Conservation (phyloP, 768 basidiomycete genomes). For the Calvatia gigantea region DNA sequence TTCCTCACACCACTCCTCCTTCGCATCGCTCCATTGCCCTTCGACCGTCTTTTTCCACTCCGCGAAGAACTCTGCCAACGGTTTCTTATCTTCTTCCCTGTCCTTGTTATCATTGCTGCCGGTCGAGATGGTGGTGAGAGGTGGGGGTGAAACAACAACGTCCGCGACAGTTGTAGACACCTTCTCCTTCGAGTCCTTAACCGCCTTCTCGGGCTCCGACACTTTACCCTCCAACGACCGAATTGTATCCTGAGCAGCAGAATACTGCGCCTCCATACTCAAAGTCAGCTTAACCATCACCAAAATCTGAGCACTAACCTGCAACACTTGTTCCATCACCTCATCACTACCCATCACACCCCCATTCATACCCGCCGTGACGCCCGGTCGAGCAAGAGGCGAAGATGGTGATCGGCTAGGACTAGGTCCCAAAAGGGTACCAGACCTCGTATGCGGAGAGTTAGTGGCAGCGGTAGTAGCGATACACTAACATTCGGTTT, state of each 20-base stretch:
- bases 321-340: constrained; percentile 56
- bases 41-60: constrained; percentile 82
- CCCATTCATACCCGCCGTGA: background rate
- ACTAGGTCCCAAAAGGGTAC: constrained; percentile 5
- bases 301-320: constrained; percentile 73
- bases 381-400: constrained; percentile 22
- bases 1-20: constrained; percentile 82
- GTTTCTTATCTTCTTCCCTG: constrained; percentile 16
- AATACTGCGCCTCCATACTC: constrained; percentile 74
- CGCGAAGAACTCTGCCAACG: constrained; percentile 49
- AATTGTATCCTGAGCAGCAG: constrained; percentile 74
- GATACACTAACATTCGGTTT: too few relatives aligned
- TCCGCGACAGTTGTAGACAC: too few relatives aligned
- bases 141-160: background rate
- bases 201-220: constrained; percentile 58
- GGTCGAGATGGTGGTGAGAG: background rate
- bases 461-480: background rate
- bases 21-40: constrained; percentile 71
- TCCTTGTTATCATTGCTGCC: too few relatives aligned
- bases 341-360: constrained; percentile 21
- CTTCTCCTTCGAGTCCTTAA: constrained; percentile 42
- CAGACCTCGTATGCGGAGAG: constrained; percentile 9
- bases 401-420: constrained; percentile 19
- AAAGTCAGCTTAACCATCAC: constrained; percentile 71
- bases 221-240: constrained; percentile 67